phyloP scores from a whole-genome alignment of 768 basidiomycete species.

The Rhodotorula taiwanensis region DNA sequence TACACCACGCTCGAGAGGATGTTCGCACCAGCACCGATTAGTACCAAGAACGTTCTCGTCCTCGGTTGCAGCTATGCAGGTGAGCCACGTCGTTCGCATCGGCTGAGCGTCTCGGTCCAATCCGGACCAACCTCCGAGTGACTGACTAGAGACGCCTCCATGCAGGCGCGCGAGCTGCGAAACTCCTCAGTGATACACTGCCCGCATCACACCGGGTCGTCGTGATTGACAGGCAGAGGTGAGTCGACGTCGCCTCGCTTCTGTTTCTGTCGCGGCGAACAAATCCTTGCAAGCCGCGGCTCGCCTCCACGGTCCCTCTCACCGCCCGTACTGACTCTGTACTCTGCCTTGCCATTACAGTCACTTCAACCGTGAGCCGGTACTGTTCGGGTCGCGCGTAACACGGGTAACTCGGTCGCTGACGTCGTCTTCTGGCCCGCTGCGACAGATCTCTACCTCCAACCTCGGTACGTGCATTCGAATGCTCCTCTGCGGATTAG shows the following conservation, averaged over 20 bases:
- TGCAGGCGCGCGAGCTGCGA: slow-evolving; percentile 36
- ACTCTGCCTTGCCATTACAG: not conserved
- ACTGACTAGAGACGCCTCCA: not conserved
- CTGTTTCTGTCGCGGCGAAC: not conserved
- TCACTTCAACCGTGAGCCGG: slow-evolving; percentile 38
- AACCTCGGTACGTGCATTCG: slow-evolving; percentile 21
- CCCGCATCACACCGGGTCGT: slow-evolving; percentile 37
- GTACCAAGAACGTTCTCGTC: not conserved
- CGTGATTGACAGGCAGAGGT: slow-evolving; percentile 39
- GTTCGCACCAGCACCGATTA: too few species aligned
- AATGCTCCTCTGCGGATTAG: too few species aligned
- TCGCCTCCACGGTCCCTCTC: not conserved
- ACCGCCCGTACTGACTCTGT: not conserved
- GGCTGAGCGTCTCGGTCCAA: too few species aligned
- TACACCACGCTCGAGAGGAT: too few species aligned
- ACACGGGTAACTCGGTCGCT: not conserved
- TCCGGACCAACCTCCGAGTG: too few species aligned
- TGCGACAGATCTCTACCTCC: slow-evolving; percentile 37
- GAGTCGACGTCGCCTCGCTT: not conserved
- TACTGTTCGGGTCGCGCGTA: not conserved
- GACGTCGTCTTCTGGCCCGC: not conserved
- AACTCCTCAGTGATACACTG: slow-evolving; percentile 31
- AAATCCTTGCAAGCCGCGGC: slow-evolving; percentile 2
- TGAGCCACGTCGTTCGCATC: not conserved
- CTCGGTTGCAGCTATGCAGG: not conserved